Evolutionary conservation across 73 alveolate species (phyloP), one percentile per base, ranked within the genome.

Genomic region (Symbiodinium natans): DNA sequence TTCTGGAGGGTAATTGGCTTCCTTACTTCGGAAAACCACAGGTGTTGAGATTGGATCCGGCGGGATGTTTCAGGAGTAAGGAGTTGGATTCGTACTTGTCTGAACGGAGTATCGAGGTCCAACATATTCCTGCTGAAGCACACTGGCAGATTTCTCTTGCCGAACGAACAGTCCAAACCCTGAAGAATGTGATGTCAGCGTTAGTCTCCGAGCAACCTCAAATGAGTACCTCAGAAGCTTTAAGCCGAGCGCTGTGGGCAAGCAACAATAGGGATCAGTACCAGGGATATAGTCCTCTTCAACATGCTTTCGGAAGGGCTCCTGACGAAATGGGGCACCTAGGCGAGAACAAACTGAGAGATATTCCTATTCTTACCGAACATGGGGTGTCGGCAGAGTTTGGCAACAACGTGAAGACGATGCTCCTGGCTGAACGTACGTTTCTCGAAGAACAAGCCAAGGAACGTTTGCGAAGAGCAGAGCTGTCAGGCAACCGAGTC

Each of bases 71-170:
- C 34, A 40, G 84, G 8, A 87, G 95, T 11, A 6, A 54, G 13
- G 3, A 38, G 1, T 5, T 87, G 46, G 95, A 87, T 21, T 17
- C 36, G 25, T 87, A 87, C 33, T 31, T 87, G 31, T 0, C 68
- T 2, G 85, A 87, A 19, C 8, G 85, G 41, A 2, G 33, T 1
- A 38, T 87, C 15, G 31, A 48, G 31, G 31, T 56, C 7, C 86
- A 87, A 4, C n/a, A n/a, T 4, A 39, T 86, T 5, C 95, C 95
- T 0, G 85, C 95, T 0, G 95, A 87, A 23, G 71, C 86, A 0
- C 95, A 87, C n/a, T 87, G 95, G 95, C 95, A 87, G 31, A 87
- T 87, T 1, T 59, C 95, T 0, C 6, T 87, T 56, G 73, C 63
- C 27, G 95, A 88, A 25, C 7, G 95, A 8, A 73, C 95, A 0